Base-by-base conservation (phyloP, 2,329 filamentous ascomycete genomes). In the Fusarium protoensiforme region DNA sequence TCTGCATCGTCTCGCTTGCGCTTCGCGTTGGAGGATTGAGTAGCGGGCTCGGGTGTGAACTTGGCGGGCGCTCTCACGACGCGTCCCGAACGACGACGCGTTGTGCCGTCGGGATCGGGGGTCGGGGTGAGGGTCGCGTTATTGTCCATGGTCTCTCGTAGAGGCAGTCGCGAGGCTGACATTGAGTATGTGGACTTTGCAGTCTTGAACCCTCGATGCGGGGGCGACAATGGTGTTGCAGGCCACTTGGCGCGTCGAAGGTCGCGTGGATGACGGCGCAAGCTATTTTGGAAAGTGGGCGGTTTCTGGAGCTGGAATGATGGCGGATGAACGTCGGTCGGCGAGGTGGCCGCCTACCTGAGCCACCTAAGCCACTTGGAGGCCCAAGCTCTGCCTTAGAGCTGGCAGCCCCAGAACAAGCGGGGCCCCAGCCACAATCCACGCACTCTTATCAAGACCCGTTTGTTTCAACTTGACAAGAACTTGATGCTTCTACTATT, bases 81-180 rank as follows among this genome's bases (percentile, higher is more conserved):
- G 89, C 90, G 90, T 89, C 90, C 90, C 39, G 91, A 93, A 74
- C 90, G 89, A 81, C 92, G 91, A 86, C 88, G 87, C 83, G 87
- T 85, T 78, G 85, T 85, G 68, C 84, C 82, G 70, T 86, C 85
- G 69, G 84, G 83, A 64, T 87, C 86, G 69, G 87, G 85, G 58
- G 88, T 87, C 73, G 84, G 83, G 7, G 46, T 9, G 46, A 53
- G 46, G 78, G 84, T 87, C 81, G 86, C 85, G 83, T 88, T 88
- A 78, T 86, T 87, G 76, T 90, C 87, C 83, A 87, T 85, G 74
- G 80, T 86, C 79, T 87, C 68, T 71, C 64, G 65, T 59, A 68
- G 51, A 33, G 73, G 63, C 39, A 64, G 64, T 73, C 77, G 76
- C 69, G 69, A 64, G 73, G 65, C 58, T 48, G 64, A 59, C 75